A percentile compares a stretch with the other conserved stretches of the same genome.
Evolutionary conservation across 495 filamentous ascomycete genomes (phyloP).

Genomic region (Penicillium alfredii): DNA sequence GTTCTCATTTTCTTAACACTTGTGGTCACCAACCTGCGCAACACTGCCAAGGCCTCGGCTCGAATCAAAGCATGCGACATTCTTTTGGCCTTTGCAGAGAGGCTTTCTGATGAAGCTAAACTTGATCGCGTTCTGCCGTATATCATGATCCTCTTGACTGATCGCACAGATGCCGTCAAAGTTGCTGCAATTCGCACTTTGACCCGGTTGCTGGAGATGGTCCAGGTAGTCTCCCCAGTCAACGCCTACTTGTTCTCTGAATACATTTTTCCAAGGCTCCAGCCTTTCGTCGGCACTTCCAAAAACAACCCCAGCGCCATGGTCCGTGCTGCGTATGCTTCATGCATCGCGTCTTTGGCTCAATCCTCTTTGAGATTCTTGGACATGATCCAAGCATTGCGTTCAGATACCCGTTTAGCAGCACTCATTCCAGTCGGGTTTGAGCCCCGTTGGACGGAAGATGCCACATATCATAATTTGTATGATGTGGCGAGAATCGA

Average conservation of each 20-base stretch:
- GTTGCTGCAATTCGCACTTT: slow-evolving; percentile 78
- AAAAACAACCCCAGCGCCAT: slow-evolving; percentile 57
- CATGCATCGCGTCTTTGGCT: slow-evolving; percentile 86
- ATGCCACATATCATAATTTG: slow-evolving; percentile 68
- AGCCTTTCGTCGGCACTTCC: slow-evolving; percentile 56
- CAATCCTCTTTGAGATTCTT: slow-evolving; percentile 79
- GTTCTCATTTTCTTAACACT: slow-evolving; percentile 88
- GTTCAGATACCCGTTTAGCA: slow-evolving; percentile 75
- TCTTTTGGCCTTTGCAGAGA: slow-evolving; percentile 85
- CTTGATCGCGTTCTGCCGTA: slow-evolving; percentile 92
- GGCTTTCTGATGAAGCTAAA: slow-evolving; percentile 92
- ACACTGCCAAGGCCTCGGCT: slow-evolving; percentile 79
- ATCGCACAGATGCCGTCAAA: slow-evolving; percentile 75
- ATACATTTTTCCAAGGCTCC: slow-evolving; percentile 82
- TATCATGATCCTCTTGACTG: slow-evolving; percentile 71
- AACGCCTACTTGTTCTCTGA: slow-evolving; percentile 95
- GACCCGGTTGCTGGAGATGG: slow-evolving; percentile 81
- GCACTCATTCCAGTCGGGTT: slow-evolving; percentile 66
- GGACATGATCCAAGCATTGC: slow-evolving; percentile 82
- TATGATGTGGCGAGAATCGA: slow-evolving; percentile 79
- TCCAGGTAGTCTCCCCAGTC: slow-evolving; percentile 81
- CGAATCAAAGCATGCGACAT: slow-evolving; percentile 89
- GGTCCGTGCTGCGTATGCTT: slow-evolving; percentile 85
- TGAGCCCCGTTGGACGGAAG: slow-evolving; percentile 56
- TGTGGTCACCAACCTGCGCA: slow-evolving; percentile 80